A percentile compares a stretch with the other conserved stretches of the same genome.
These are phyloP conservation scores for Podospora australis DNA, from an alignment of 495 filamentous ascomycete genomes.

Conservation along the genomic window DNA sequence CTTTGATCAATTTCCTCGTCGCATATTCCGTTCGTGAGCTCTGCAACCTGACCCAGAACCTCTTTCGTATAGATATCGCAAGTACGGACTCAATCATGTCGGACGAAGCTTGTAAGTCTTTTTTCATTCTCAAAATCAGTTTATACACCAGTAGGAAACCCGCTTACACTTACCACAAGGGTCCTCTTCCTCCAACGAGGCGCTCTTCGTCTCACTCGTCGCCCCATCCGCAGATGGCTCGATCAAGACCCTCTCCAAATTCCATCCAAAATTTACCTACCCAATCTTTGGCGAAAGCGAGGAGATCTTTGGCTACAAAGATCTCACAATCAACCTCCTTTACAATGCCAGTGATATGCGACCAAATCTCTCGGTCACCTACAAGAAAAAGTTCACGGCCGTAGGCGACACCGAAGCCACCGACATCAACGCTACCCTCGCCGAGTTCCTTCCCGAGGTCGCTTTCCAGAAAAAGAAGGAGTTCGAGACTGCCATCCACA, in stretches of 20 bases:
- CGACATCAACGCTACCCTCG: conserved; percentile 60
- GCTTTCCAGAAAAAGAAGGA: conserved; percentile 55
- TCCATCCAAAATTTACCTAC: conserved; percentile 85
- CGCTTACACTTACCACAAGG: conserved; percentile 40
- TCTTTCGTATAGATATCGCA: not conserved
- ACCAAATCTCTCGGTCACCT: conserved; percentile 65
- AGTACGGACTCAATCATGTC: conserved; percentile 9
- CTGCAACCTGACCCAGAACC: not conserved
- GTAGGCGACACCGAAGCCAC: conserved; percentile 63
- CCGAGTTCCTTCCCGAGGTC: conserved; percentile 60
- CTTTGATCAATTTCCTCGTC: not conserved
- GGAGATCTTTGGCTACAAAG: conserved; percentile 82
- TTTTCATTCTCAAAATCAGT: not conserved
- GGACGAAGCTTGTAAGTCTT: conserved; percentile 17
- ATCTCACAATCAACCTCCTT: conserved; percentile 64
- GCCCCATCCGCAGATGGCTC: conserved; percentile 45
- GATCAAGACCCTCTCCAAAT: conserved; percentile 54
- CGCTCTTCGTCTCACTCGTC: conserved; percentile 63
- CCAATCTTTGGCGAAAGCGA: conserved; percentile 88
- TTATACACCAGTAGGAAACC: not conserved
- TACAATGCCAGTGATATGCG: conserved; percentile 79
- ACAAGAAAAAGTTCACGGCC: conserved; percentile 64
- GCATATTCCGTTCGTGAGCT: not conserved
- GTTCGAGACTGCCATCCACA: conserved; percentile 53
- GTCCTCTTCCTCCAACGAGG: conserved; percentile 69